Evolutionary conservation across 805 yeast species (phyloP).

Genomic region (Saturnispora zaruensis): DNA sequence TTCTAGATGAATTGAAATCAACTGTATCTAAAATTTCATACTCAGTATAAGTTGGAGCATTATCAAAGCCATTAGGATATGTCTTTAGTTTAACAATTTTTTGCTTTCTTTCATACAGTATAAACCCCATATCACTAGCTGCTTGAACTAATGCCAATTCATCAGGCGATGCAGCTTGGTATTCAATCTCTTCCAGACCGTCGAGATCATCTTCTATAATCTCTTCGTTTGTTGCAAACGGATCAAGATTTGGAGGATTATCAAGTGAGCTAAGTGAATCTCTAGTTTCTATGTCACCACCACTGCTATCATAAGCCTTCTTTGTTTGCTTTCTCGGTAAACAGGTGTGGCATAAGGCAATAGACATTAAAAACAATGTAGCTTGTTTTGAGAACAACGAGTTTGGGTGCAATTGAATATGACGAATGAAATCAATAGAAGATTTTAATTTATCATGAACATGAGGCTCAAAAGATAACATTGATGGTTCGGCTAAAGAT

Average conservation of each 20-base stretch:
- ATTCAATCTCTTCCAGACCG: constrained; percentile 47
- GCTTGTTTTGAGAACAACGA: constrained; percentile 63
- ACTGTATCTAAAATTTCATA: constrained; percentile 73
- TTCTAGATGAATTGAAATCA: constrained; percentile 80
- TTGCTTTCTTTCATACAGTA: constrained; percentile 63
- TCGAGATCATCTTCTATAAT: constrained; percentile 14
- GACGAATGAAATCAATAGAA: constrained; percentile 58
- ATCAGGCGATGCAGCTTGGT: constrained; percentile 95
- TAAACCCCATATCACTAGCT: constrained; percentile 89
- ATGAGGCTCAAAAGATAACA: constrained; percentile 23
- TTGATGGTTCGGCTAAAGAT: not conserved
- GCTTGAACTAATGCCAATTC: constrained; percentile 90
- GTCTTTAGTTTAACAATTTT: constrained; percentile 57
- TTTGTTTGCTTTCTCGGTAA: constrained; percentile 47
- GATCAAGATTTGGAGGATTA: constrained; percentile 4
- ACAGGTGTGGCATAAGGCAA: constrained; percentile 88
- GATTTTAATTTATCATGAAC: constrained; percentile 35
- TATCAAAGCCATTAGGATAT: constrained; percentile 75
- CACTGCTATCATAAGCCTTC: constrained; percentile 14
- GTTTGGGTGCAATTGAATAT: constrained; percentile 65
- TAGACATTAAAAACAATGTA: constrained; percentile 66
- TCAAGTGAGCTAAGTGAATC: constrained; percentile 19
- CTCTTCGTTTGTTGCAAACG: constrained; percentile 10
- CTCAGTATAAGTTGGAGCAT: constrained; percentile 51
- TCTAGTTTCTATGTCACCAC: constrained; percentile 3